Conservation (phyloP, 75 land plant genomes). For the Larix kaempferi region DNA sequence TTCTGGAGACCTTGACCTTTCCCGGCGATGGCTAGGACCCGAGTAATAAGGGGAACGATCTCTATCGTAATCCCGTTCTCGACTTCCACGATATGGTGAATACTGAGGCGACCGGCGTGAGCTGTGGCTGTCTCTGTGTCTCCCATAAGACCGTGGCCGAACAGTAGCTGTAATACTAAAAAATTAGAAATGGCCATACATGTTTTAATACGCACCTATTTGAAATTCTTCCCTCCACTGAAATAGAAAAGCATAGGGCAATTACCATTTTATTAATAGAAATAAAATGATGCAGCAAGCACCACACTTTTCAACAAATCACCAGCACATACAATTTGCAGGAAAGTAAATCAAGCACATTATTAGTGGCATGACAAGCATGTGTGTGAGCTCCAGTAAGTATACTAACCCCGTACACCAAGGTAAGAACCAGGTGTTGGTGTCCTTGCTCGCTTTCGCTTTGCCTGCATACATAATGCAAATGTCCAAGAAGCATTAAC, state of each 20-base stretch:
- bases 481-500: neutral
- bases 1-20: constrained; percentile 11
- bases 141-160: constrained; percentile 23
- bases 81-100: constrained; percentile 50
- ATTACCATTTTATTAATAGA: neutral
- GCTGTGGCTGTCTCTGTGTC: constrained; percentile 23
- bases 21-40: constrained; percentile 24
- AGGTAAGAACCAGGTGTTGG: constrained; percentile 95
- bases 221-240: neutral
- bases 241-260: neutral
- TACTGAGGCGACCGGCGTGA: constrained; percentile 64
- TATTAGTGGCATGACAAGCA: constrained; percentile 1
- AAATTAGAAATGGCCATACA: neutral
- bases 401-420: constrained; percentile 46
- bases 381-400: neutral
- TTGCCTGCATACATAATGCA: constrained; percentile 49
- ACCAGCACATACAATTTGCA: neutral
- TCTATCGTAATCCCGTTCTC: constrained; percentile 29
- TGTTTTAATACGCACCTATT: neutral
- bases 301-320: neutral
- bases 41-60: constrained; percentile 54
- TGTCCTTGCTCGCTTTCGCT: constrained; percentile 78
- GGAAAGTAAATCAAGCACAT: constrained; percentile 17
- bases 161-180: constrained; percentile 8
- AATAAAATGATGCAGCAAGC: neutral